Conservation (phyloP, 305 asterid genomes). For the Withania somnifera region DNA sequence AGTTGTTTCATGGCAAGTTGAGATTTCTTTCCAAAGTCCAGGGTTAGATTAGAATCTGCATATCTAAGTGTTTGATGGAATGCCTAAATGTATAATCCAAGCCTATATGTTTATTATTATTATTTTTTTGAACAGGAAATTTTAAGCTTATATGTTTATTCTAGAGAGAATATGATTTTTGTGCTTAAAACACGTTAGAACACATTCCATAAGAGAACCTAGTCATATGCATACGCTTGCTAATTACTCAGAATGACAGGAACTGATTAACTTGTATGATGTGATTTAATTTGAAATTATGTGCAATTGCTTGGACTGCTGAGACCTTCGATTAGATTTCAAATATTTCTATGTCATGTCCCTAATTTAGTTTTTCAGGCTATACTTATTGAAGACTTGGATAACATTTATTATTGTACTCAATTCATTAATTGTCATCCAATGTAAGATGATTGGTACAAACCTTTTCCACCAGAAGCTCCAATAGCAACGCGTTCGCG, state of each 20-base stretch:
- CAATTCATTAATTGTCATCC: neutral
- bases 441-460: neutral
- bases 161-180: neutral
- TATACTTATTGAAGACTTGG: neutral
- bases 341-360: neutral
- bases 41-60: neutral
- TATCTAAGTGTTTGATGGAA: neutral
- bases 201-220: neutral
- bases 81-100: neutral
- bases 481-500: constrained; percentile 94
- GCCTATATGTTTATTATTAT: neutral
- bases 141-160: neutral
- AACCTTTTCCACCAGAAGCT: constrained; percentile 99
- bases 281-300: neutral
- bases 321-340: neutral
- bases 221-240: neutral
- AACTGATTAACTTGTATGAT: neutral
- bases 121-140: too few relatives aligned
- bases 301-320: neutral
- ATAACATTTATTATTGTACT: neutral
- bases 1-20: neutral
- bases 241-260: neutral
- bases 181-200: neutral
- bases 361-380: neutral
- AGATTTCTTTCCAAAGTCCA: neutral